phyloP scores from a whole-genome alignment of 306 rosid genomes.

The Fragaria vesca region DNA sequence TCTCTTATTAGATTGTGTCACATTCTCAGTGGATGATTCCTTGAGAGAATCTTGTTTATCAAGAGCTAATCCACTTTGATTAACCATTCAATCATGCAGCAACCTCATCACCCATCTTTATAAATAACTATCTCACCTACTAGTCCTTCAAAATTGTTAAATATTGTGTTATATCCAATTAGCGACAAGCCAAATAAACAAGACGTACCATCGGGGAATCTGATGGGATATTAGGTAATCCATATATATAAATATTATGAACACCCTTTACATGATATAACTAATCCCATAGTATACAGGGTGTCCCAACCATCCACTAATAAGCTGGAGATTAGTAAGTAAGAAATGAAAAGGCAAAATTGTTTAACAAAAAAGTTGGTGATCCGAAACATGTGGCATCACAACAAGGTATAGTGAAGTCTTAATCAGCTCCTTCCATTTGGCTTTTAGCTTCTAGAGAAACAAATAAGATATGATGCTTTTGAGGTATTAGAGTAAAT shows the following conservation, averaged over 20 bases:
- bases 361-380: constrained; percentile 26
- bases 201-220: constrained; percentile 27
- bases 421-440: constrained; percentile 29
- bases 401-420: constrained; percentile 34
- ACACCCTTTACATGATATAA: constrained; percentile 20
- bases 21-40: constrained; percentile 26
- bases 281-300: neutral
- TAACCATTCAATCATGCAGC: constrained; percentile 37
- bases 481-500: neutral
- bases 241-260: neutral
- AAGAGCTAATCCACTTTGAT: constrained; percentile 27
- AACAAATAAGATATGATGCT: neutral
- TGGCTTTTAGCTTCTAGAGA: neutral
- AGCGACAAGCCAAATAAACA: constrained; percentile 27
- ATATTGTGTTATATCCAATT: neutral
- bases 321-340: constrained; percentile 12
- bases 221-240: constrained; percentile 34
- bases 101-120: constrained; percentile 3
- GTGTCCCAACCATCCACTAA: constrained; percentile 28
- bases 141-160: neutral
- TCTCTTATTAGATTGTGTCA: constrained; percentile 24
- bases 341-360: constrained; percentile 3
- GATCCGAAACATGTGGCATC: constrained; percentile 28
- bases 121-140: constrained; percentile 22
- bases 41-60: constrained; percentile 26